phyloP scores from a whole-genome alignment of 495 filamentous ascomycete genomes.

The Endocarpon pusillum region DNA sequence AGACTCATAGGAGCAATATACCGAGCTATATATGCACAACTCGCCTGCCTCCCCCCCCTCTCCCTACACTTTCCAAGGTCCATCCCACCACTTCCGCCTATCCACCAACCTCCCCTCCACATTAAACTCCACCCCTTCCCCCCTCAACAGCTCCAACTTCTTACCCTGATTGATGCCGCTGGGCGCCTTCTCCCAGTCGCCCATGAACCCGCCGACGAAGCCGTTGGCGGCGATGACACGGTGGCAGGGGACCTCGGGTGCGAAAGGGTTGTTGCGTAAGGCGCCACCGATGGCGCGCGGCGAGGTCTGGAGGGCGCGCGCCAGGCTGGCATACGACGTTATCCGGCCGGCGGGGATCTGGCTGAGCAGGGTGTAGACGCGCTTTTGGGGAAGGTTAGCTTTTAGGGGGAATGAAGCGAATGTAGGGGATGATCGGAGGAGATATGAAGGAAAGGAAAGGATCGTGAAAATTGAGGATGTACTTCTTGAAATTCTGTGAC shows the following conservation, averaged over 20 bases:
- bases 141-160: constrained; percentile 15
- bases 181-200: constrained; percentile 5
- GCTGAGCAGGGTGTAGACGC: constrained; percentile 39
- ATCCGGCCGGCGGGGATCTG: constrained; percentile 48
- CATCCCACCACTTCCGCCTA: background rate
- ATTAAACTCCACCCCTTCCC: constrained; percentile 21
- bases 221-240: constrained; percentile 10
- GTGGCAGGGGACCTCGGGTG: constrained; percentile 29
- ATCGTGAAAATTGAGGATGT: background rate
- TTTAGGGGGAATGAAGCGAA: no score
- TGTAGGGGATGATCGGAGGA: no score
- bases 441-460: background rate
- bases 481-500: constrained; percentile 2
- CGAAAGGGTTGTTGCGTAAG: constrained; percentile 42
- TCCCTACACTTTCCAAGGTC: no score
- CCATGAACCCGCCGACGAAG: constrained; percentile 12
- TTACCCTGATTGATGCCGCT: constrained; percentile 14
- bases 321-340: constrained; percentile 46
- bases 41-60: no score
- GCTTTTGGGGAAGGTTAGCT: no score
- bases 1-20: no score
- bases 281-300: constrained; percentile 61
- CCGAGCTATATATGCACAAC: no score
- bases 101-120: constrained; percentile 9
- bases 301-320: constrained; percentile 42